Evolutionary conservation across 805 yeast species (phyloP), one percentile per base, ranked within the genome.

Genomic region (Wickerhamia fluorescens): DNA sequence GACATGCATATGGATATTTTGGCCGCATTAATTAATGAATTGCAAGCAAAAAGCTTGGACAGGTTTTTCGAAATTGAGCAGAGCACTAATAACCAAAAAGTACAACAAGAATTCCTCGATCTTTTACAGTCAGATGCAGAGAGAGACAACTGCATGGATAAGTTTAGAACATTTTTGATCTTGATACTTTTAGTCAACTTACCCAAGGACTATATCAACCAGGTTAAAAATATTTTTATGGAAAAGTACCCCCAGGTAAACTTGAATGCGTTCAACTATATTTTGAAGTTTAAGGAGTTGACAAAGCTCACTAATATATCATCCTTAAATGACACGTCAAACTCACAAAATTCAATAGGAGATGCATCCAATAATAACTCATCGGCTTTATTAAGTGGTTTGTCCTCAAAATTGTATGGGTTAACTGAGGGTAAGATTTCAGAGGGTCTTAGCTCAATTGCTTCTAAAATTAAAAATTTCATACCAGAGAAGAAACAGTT

Each of bases 1-100:
- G 99, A 92, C 59, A 83, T 85, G 78, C 99, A 92, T 58, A 89
- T 92, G 95, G 87, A 85, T 46, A 88, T 92, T 15, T 74, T 94
- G 37, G 84, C 96, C 7, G 73, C 87, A 12, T 62, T 92, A 29
- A 70, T 92, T 35, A 76, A 78, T 47, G 86, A 87, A 41, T 66
- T 92, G 36, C 92, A 89, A 45, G 77, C 80, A n/a, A 81, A 89
- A 40, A 78, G 79, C 11, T 67, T 92, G 42, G 98, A 94, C 47
- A 76, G 87, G 32, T 82, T 88, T 43, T 92, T 89, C 53, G 97
- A 92, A 58, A 76, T 92, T 36, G 99, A 92, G 58, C 96, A 89
- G 51, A 79, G 76, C 39, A 73, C 77, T 32, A 69, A 64, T 34
- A 79, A 79, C 54, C 68, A 75, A 10, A 73, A 61, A 66, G 70